These are phyloP conservation scores for Brassica carinata DNA, from an alignment of 345 rosid species.

Conservation along the genomic window DNA sequence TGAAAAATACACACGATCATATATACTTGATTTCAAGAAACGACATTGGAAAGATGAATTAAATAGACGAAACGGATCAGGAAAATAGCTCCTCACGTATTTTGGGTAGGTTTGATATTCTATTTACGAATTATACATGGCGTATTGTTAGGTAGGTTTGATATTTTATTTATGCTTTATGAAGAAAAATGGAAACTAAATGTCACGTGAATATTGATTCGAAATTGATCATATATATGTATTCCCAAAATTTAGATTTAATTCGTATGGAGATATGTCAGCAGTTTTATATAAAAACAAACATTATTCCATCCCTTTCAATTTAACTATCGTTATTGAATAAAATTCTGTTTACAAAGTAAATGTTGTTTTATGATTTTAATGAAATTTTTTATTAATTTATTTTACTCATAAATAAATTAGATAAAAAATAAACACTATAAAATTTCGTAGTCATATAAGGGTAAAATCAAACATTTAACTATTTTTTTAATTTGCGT, in stretches of 20 bases:
- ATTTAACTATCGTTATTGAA: too few species aligned
- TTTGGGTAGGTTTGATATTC: background rate
- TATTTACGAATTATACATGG: background rate
- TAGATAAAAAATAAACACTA: too few species aligned
- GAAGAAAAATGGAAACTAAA: background rate
- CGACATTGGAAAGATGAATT: background rate
- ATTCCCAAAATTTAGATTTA: background rate
- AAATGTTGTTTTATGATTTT: too few species aligned
- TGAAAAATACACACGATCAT: background rate
- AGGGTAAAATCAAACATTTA: too few species aligned
- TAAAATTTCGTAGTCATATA: too few species aligned
- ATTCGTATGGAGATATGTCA: background rate
- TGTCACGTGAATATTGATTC: background rate
- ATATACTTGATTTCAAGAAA: background rate
- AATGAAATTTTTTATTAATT: too few species aligned
- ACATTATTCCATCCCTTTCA: background rate
- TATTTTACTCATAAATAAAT: too few species aligned
- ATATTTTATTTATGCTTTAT: background rate
- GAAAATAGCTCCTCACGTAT: background rate
- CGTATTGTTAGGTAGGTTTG: background rate
- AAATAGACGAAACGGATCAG: background rate
- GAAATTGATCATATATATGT: background rate
- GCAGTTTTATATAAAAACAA: background rate
- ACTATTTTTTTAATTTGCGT: too few species aligned
- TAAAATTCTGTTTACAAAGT: too few species aligned